Base-by-base conservation (phyloP, 2,329 filamentous ascomycete species). In the Penicillium sp. region DNA sequence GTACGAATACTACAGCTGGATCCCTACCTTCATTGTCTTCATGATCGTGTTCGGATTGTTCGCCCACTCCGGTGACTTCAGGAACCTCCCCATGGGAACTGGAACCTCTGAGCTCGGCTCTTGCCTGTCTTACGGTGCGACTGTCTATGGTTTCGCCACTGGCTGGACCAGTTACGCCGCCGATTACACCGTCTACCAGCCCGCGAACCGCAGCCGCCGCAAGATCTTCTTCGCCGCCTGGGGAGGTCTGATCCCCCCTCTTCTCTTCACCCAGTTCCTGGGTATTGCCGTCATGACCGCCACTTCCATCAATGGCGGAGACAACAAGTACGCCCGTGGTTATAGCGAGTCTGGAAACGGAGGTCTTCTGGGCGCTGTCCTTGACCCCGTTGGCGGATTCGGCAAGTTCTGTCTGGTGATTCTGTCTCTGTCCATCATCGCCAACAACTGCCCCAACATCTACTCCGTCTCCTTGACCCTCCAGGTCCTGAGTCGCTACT, bases 121-220 rank as follows among this genome's bases (percentile, higher is more conserved):
- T 48, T 68, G 84, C 35, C 73, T 93, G 40, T 82, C 80, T 49
- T 85, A 85, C 61, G 77, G 81, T 38, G 76, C 82, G 12, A 77
- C 83, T 17, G 73, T 89, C 31, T 84, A 81, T 65, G 80, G 84
- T 34, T 84, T 85, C 62, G 77, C 82, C n/a, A 83, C 85, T 2
- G 79, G 87, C 49, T 93, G 87, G 86, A 81, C 83, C 1, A 78
- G 78, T 6, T 86, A 83, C 52, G 85, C 86, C 0, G 83, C 85
- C 8, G 87, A 91, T 63, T 91, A 89, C 66, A 88, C 84, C 21
- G 84, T 88, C 44, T 90, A 90, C 68, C 86, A 89, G 60, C 85
- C 85, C 0, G 72, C 75, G 3, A 74, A 69, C 22, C 80, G 81
- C 34, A 77, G 78, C 28, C 76, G 80, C 21, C 65, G 65, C 35